A percentile compares a stretch with the other conserved stretches of the same genome.
These are phyloP conservation scores for Backusella morwellensis DNA, from an alignment of 192 early-diverging fungal genomes.

Conservation along the genomic window DNA sequence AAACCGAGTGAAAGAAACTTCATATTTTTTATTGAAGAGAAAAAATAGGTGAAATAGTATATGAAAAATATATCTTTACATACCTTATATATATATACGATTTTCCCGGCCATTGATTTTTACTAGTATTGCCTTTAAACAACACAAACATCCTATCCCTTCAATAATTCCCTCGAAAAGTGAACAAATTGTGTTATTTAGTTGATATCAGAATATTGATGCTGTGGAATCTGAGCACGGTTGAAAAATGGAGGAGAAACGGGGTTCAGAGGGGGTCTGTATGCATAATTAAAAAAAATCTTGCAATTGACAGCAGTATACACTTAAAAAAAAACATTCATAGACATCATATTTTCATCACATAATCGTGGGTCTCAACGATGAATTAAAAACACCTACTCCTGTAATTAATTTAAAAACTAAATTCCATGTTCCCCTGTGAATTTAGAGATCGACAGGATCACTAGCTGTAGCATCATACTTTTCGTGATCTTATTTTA, in stretches of 20 bases:
- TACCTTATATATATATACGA: neutral
- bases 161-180: neutral
- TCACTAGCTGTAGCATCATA: neutral
- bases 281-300: neutral
- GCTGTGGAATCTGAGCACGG: neutral
- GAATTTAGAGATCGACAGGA: neutral
- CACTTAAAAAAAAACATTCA: neutral
- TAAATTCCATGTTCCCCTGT: neutral
- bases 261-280: neutral
- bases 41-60: neutral
- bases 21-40: neutral
- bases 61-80: neutral
- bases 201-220: neutral
- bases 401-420: neutral
- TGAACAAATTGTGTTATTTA: neutral
- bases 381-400: neutral
- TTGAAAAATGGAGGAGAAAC: constrained; percentile 1
- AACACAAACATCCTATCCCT: neutral
- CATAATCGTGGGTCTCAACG: neutral
- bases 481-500: neutral
- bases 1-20: constrained; percentile 9
- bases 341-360: neutral
- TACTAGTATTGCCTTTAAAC: neutral
- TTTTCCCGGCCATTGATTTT: neutral
- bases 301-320: neutral